Conservation (phyloP, 345 rosid species). For the Aquilaria yunnanensis region DNA sequence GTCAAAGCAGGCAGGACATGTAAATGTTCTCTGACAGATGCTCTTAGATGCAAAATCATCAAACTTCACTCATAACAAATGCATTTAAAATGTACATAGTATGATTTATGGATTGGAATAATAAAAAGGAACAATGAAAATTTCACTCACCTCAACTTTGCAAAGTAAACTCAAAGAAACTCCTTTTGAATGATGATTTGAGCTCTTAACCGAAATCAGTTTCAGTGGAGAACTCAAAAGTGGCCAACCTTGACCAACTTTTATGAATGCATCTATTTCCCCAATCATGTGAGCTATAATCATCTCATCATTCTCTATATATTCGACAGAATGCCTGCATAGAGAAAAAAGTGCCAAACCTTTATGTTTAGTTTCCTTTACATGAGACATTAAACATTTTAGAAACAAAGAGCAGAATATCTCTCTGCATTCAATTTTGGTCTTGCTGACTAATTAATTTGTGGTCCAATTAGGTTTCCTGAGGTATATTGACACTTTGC, state of each 20-base stretch:
- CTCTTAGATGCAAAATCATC: no score
- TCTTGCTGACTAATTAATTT: no score
- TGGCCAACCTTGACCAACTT: slow-evolving; percentile 76
- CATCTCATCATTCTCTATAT: slow-evolving; percentile 58
- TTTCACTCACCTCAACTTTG: slow-evolving; percentile 56
- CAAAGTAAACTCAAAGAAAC: slow-evolving; percentile 47
- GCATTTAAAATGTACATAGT: no score
- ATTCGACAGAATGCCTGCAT: slow-evolving; percentile 65
- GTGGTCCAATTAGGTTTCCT: no score
- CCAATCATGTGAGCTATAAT: slow-evolving; percentile 53
- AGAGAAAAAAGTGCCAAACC: slow-evolving; percentile 7
- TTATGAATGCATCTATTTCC: slow-evolving; percentile 54
- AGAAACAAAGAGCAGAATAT: no score
- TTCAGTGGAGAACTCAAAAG: slow-evolving; percentile 35
- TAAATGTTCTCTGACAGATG: no score
- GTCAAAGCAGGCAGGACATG: no score
- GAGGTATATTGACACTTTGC: no score
- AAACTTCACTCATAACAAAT: no score
- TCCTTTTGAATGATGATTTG: slow-evolving; percentile 37
- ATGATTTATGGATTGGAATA: no score
- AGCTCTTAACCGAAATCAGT: slow-evolving; percentile 41
- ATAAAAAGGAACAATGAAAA: not conserved
- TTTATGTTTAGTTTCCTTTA: not conserved
- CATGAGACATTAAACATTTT: not conserved
- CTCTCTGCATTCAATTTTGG: no score